These are phyloP conservation scores for Trametes punicea DNA, from an alignment of 768 basidiomycete species.

Conservation along the genomic window DNA sequence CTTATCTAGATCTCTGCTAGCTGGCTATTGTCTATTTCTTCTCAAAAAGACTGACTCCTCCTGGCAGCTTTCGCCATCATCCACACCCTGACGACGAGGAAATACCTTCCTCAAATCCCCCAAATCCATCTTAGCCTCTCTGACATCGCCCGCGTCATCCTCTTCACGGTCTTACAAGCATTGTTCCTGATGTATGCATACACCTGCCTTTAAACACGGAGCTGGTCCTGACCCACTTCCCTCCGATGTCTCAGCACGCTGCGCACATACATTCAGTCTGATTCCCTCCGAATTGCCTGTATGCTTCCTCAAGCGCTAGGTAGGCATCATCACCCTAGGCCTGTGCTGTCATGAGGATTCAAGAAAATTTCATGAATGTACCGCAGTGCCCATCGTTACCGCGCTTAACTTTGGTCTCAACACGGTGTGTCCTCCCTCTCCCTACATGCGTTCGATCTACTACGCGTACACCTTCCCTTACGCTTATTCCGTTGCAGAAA, in stretches of 20 bases:
- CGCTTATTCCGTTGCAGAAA: not conserved
- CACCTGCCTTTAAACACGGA: not conserved
- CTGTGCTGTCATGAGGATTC: not conserved
- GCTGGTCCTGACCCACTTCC: not conserved
- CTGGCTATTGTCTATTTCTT: not conserved
- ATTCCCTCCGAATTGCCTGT: not conserved
- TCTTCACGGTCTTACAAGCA: conserved; percentile 11
- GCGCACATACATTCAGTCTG: not conserved
- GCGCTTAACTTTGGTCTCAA: conserved; percentile 13
- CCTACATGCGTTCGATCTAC: not conserved
- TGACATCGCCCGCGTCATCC: not conserved
- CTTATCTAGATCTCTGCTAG: not conserved
- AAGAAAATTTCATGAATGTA: not conserved
- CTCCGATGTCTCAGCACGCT: not conserved
- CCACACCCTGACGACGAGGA: not conserved
- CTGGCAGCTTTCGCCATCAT: conserved; percentile 9
- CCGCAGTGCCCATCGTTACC: conserved; percentile 21
- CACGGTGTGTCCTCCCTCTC: not conserved
- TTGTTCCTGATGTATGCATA: conserved; percentile 8
- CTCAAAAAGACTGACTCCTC: not conserved
- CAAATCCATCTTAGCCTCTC: not conserved
- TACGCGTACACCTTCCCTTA: not conserved
- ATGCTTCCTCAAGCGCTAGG: conserved; percentile 1
- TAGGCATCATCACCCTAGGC: not conserved
- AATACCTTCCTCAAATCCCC: not conserved